These are phyloP conservation scores for Saturnispora saitoi DNA, from an alignment of 805 yeast genomes.

Conservation along the genomic window DNA sequence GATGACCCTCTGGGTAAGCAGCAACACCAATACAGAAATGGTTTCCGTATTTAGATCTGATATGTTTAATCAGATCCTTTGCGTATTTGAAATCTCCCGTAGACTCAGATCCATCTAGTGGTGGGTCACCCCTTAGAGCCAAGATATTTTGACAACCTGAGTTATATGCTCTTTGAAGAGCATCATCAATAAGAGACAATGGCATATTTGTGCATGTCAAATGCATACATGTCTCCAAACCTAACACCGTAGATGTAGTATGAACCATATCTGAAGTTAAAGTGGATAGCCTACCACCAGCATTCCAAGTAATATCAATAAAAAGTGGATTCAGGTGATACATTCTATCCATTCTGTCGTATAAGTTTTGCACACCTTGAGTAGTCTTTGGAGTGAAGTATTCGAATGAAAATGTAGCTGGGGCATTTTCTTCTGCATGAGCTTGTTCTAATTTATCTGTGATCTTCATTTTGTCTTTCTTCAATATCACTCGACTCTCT, in stretches of 20 bases:
- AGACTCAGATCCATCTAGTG: slow-evolving; percentile 61
- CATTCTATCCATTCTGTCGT: slow-evolving; percentile 98
- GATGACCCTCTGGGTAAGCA: slow-evolving; percentile 96
- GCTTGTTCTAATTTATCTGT: slow-evolving; percentile 37
- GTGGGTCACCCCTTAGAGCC: slow-evolving; percentile 95
- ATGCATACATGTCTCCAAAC: slow-evolving; percentile 96
- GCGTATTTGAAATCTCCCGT: slow-evolving; percentile 87
- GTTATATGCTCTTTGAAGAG: slow-evolving; percentile 73
- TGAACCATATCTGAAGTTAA: slow-evolving; percentile 87
- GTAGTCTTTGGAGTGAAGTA: slow-evolving; percentile 96
- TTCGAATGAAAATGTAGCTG: slow-evolving; percentile 87
- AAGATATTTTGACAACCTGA: slow-evolving; percentile 94
- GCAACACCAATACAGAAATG: slow-evolving; percentile 95
- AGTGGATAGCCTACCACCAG: slow-evolving; percentile 83
- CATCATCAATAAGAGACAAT: slow-evolving; percentile 67
- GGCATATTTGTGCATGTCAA: slow-evolving; percentile 96
- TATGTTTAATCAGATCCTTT: slow-evolving; percentile 73
- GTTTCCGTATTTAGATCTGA: slow-evolving; percentile 68
- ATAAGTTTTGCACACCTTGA: slow-evolving; percentile 92
- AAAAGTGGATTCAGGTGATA: slow-evolving; percentile 83
- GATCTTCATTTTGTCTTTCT: slow-evolving; percentile 31
- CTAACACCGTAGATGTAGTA: slow-evolving; percentile 82
- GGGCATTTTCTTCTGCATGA: slow-evolving; percentile 25
- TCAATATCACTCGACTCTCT: background rate
- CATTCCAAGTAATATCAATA: slow-evolving; percentile 97